Percentiles rank a stretch among this genome's conserved stretches.
phyloP scores from a whole-genome alignment of 1,139 yeast genomes.

The Suhomyces anneliseae region DNA sequence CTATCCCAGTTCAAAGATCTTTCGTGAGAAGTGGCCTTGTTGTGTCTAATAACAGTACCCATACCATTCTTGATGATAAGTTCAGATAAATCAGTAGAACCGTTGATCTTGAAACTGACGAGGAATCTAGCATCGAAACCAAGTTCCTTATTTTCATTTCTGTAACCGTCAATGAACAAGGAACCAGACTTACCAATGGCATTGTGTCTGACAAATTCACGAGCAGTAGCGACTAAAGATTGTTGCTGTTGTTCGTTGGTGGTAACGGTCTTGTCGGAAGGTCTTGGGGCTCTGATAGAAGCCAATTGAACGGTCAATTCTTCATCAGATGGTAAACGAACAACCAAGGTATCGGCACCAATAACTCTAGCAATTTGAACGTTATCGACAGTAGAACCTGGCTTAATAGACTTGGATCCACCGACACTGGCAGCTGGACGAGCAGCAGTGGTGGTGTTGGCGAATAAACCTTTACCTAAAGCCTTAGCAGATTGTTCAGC shows the following conservation, averaged over 20 bases:
- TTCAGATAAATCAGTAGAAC: constrained; percentile 59
- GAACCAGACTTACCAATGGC: constrained; percentile 69
- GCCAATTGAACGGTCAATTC: constrained; percentile 70
- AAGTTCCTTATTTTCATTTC: constrained; percentile 57
- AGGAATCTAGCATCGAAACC: constrained; percentile 65
- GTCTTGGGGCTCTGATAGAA: constrained; percentile 72
- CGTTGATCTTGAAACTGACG: constrained; percentile 51
- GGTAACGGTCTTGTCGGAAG: constrained; percentile 56
- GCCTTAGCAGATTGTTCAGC: constrained; percentile 70
- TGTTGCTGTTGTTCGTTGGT: constrained; percentile 34
- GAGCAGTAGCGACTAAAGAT: constrained; percentile 62
- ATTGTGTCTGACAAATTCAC: constrained; percentile 68
- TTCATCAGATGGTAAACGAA: constrained; percentile 48
- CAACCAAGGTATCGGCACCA: constrained; percentile 65
- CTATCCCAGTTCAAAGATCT: constrained; percentile 79
- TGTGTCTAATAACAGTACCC: constrained; percentile 78
- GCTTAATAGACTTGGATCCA: constrained; percentile 25
- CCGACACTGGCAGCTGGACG: constrained; percentile 17
- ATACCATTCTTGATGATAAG: constrained; percentile 62
- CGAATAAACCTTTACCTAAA: constrained; percentile 64
- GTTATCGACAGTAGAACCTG: constrained; percentile 50
- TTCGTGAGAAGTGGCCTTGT: constrained; percentile 66
- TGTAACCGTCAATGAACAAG: constrained; percentile 61
- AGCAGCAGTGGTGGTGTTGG: constrained; percentile 31
- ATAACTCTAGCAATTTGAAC: constrained; percentile 62